Evolutionary conservation across 805 yeast genomes (phyloP), one percentile per base, ranked within the genome.

Genomic region (Vanderwaltozyma tropicalis): DNA sequence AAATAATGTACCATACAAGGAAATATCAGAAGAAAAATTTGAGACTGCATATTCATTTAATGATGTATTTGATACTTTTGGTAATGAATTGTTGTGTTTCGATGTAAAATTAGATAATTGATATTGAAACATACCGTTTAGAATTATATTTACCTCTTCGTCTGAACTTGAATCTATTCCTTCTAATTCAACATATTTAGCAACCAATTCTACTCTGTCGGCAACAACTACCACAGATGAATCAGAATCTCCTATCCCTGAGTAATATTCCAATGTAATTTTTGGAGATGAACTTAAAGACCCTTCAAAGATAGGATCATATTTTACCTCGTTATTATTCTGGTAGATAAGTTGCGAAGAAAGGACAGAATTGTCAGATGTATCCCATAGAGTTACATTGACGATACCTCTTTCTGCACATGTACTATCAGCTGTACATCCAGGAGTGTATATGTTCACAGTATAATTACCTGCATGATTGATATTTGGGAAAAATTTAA

Each of bases 41-140:
- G 55, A 41, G 4, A 63, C 49, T 0, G 76, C 68, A 26, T 64
- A 43, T 12, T 45, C 34, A 40, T 68, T 67, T 30, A 79, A 43
- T 2, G 73, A 52, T 0, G 82, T 67, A 45, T 73, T 68, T 0
- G 77, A 75, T 29, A 76, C 61, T 39, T 28, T 49, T 19, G 41
- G 52, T 38, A 60, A 46, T 9, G 59, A 48, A 29, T 53, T 46
- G 12, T 58, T 50, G 19, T 56, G 45, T 11, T 49, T 43, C 4
- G 54, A 34, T 9, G 80, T 63, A 55, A 82, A 85, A 55, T 87
- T 87, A 2, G 72, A 59, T 27, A 77, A 61, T 1, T 85, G 77
- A 57, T 80, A 92, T 61, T 89, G 96, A 52, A 89, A 85, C 16
- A 89, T 49, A 9, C 94, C 95, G 55, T 83, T 81, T 35, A 88